Conservation (phyloP, 2,329 filamentous ascomycete genomes). For the Fusarium tricinctum region DNA sequence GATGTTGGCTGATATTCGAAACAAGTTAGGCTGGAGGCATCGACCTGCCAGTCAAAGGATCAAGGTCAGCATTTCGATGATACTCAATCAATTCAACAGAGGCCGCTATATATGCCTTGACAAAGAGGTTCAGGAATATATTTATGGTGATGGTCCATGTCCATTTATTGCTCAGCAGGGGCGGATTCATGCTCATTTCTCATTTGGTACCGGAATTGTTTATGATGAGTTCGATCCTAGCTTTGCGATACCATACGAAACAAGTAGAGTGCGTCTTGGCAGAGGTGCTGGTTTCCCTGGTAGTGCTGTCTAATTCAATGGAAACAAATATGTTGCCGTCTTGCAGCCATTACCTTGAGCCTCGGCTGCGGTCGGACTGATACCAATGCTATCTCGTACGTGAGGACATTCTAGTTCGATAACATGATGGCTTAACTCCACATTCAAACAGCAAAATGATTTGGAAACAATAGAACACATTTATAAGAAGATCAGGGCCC, state of each 20-base stretch:
- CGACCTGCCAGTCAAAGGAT: neutral
- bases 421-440: too few species aligned
- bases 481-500: too few species aligned
- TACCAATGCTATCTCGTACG: too few species aligned
- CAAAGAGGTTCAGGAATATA: neutral
- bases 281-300: neutral
- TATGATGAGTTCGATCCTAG: constrained; percentile 2
- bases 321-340: too few species aligned
- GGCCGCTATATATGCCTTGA: constrained; percentile 1
- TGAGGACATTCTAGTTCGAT: too few species aligned
- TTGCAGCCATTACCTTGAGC: neutral
- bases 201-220: neutral
- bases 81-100: fast-evolving
- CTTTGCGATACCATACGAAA: neutral
- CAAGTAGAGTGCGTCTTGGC: too few species aligned
- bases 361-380: too few species aligned
- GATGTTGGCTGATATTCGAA: constrained; percentile 5
- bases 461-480: too few species aligned
- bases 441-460: too few species aligned
- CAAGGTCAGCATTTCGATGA: neutral
- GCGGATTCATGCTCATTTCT: neutral
- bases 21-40: constrained; percentile 15
- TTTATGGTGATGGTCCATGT: neutral
- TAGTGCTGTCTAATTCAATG: neutral
- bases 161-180: neutral